Base-by-base conservation (phyloP, 352 stramenopile genomes). In the Globisporangium nodosum region DNA sequence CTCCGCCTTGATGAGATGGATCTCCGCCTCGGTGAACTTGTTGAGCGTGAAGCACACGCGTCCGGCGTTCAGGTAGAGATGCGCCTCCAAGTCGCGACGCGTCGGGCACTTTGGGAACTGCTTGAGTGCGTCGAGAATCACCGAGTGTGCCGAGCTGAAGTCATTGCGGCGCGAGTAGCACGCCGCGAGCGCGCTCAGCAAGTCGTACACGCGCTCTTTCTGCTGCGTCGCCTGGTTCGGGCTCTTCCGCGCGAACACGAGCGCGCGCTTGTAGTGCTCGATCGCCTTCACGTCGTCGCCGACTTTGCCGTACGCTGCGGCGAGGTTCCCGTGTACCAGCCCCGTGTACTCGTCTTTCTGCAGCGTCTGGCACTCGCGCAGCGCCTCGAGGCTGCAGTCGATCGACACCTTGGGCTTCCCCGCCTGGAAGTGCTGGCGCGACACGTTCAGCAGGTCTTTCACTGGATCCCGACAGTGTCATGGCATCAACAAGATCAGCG, bases 301-400 rank as follows among this genome's bases (percentile, higher is more conserved):
- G 37, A 72, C 61, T 35, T 83, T 81, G 15, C 70, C 61, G 49
- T 85, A 84, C 12, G 76, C 80, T 1, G 78, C 70, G 5, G 80
- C 80, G 15, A 90, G 54, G 56, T 90, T 88, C 31, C 76, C 72
- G 60, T 90, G 80, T 30, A 90, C 80, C 24, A 88, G 43, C 12
- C 73, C 76, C 43, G 73, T 88, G n/a, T 85, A 73, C 45, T 88
- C 80, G 58, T 74, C 73, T 40, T 81, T 83, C 35, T 75, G 62
- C n/a, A 90, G 65, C 43, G 67, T 24, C 27, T 88, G 70, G 18
- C 69, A 73, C 55, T 83, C 76, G 18, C 67, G 64, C 40, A 89
- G 58, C 11, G 79, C 79, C 16, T 65, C 65, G 16, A 73, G 43
- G 31, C 77, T 85, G 7, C 64, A 72, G 53, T 81, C 65, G 35